Evolutionary conservation across 2,329 filamentous ascomycete genomes (phyloP).

Genomic region (Aspergillus sp.): DNA sequence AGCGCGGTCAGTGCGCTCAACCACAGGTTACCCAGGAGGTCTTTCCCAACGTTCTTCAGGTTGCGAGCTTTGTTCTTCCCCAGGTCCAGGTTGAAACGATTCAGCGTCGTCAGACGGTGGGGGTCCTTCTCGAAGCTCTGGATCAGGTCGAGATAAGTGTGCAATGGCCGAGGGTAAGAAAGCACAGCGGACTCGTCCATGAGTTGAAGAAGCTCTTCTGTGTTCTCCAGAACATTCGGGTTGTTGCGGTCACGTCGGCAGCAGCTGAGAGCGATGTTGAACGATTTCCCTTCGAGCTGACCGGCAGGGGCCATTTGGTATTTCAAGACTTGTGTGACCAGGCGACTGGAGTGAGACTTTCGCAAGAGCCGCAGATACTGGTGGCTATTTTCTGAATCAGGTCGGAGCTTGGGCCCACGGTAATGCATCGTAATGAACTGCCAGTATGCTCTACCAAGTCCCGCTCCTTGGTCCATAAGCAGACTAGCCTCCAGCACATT

Average conservation of each 20-base stretch:
- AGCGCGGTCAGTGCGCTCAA: constrained; percentile 16
- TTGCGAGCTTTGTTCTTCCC: constrained; percentile 4
- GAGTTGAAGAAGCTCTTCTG: constrained; percentile 55
- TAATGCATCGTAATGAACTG: constrained; percentile 51
- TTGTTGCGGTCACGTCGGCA: constrained; percentile 74
- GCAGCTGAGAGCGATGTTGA: constrained; percentile 63
- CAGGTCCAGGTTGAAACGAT: constrained; percentile 16
- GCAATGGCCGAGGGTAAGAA: constrained; percentile 23
- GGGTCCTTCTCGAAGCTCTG: constrained; percentile 19
- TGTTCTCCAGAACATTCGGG: constrained; percentile 56
- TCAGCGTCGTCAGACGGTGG: constrained; percentile 20
- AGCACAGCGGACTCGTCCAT: constrained; percentile 43
- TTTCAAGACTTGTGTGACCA: constrained; percentile 52
- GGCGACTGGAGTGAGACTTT: constrained; percentile 55
- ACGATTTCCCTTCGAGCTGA: constrained; percentile 46
- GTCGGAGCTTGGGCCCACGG: constrained; percentile 49
- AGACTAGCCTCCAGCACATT: constrained; percentile 58
- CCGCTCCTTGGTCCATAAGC: constrained; percentile 50
- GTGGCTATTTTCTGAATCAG: constrained; percentile 64
- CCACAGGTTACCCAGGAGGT: constrained; percentile 19
- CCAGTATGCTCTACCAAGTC: constrained; percentile 70
- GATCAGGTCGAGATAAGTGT: constrained; percentile 23
- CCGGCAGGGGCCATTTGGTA: constrained; percentile 42
- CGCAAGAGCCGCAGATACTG: constrained; percentile 61
- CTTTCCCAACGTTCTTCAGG: constrained; percentile 17